phyloP scores from a whole-genome alignment of 768 basidiomycete genomes.

The Suillus subluteus region DNA sequence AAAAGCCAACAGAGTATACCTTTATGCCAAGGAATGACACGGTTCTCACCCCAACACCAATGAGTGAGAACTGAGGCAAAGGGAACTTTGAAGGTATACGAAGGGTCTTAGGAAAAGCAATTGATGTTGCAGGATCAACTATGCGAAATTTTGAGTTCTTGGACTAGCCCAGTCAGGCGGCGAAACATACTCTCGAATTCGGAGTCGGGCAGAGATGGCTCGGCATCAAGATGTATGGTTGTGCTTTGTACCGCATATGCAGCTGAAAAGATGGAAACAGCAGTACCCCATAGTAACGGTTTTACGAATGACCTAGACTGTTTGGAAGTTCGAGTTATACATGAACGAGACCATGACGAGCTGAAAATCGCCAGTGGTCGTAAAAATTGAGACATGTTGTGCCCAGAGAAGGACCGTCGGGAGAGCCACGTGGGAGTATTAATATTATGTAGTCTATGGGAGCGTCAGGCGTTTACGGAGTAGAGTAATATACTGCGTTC shows the following conservation, averaged over 20 bases:
- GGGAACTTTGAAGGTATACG: conserved; percentile 65
- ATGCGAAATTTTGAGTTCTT: conserved; percentile 6
- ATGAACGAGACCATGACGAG: conserved; percentile 12
- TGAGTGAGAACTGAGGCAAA: conserved; percentile 63
- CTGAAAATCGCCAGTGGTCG: conserved; percentile 10
- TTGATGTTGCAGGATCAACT: conserved; percentile 78
- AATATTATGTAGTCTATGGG: no score
- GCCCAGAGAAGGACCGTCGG: background rate
- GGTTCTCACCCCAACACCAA: conserved; percentile 86
- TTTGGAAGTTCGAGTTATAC: background rate
- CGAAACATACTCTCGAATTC: conserved; percentile 28
- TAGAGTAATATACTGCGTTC: conserved; percentile 18
- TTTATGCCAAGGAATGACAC: conserved; percentile 88
- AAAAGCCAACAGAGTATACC: conserved; percentile 91
- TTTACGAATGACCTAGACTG: conserved; percentile 19
- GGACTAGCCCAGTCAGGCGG: background rate
- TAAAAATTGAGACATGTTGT: conserved; percentile 7
- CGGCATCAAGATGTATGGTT: conserved; percentile 51
- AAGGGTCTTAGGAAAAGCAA: conserved; percentile 71
- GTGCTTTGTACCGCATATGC: conserved; percentile 31
- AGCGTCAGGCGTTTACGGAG: conserved; percentile 1
- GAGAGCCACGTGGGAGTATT: conserved; percentile 7
- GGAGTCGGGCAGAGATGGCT: conserved; percentile 18
- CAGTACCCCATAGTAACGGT: conserved; percentile 37
- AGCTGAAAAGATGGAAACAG: conserved; percentile 35